Evolutionary conservation across 345 rosid genomes (phyloP).

Genomic region (Viola odorata): DNA sequence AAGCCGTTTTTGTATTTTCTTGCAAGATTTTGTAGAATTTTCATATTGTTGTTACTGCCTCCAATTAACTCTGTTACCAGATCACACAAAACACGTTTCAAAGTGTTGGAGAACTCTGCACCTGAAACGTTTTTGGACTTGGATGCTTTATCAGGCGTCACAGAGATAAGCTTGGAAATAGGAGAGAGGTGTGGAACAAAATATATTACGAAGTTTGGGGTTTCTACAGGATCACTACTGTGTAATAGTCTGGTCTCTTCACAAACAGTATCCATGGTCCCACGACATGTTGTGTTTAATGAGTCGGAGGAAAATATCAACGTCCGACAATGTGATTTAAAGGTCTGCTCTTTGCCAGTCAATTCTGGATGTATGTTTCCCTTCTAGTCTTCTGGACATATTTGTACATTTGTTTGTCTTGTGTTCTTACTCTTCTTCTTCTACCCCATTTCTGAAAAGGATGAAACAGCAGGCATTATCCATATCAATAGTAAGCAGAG

Average conservation of each 20-base stretch:
- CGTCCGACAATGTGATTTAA: slow-evolving; percentile 69
- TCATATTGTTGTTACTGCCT: background rate
- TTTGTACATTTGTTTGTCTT: slow-evolving; percentile 12
- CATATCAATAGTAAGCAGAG: slow-evolving; percentile 52
- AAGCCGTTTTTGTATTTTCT: background rate
- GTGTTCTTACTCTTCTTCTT: slow-evolving; percentile 11
- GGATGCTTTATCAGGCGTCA: slow-evolving; percentile 78
- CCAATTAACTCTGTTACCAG: slow-evolving; percentile 32
- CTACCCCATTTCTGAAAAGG: slow-evolving; percentile 33
- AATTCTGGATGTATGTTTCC: slow-evolving; percentile 6
- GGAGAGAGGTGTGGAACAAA: slow-evolving; percentile 46
- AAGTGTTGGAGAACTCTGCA: slow-evolving; percentile 44
- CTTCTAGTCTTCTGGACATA: background rate
- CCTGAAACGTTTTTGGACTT: slow-evolving; percentile 63
- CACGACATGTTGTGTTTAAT: slow-evolving; percentile 69
- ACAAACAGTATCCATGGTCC: slow-evolving; percentile 57
- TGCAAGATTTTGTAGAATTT: background rate
- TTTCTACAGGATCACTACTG: slow-evolving; percentile 54
- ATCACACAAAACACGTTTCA: slow-evolving; percentile 57
- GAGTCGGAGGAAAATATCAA: slow-evolving; percentile 57
- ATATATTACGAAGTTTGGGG: slow-evolving; percentile 65
- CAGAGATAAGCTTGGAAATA: slow-evolving; percentile 69
- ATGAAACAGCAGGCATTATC: slow-evolving; percentile 48
- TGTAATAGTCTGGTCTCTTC: slow-evolving; percentile 51
- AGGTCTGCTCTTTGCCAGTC: slow-evolving; percentile 44